phyloP scores from a whole-genome alignment of 169 alveolate species.

The Plasmodium blacklocki region DNA sequence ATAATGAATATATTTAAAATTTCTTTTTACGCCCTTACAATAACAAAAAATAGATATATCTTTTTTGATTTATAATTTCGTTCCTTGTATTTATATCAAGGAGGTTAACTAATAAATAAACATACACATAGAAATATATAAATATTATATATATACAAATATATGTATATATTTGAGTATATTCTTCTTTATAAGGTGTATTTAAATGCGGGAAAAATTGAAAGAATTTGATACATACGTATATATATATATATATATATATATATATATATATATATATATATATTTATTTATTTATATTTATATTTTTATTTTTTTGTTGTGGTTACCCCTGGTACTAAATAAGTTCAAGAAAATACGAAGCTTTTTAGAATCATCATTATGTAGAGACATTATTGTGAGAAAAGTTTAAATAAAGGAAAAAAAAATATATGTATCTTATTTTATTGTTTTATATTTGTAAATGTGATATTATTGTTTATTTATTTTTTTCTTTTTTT shows the following conservation, averaged over 20 bases:
- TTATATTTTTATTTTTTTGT: not conserved
- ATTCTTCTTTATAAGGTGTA: no score
- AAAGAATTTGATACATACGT: no score
- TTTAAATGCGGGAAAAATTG: no score
- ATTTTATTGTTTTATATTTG: no score
- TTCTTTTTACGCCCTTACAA: constrained; percentile 1
- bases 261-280: not conserved
- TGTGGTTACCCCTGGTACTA: constrained; percentile 21
- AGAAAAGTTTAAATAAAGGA: no score
- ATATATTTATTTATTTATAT: not conserved
- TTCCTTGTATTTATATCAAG: constrained; percentile 40
- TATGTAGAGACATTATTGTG: constrained; percentile 11
- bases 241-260: not conserved
- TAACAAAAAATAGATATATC: constrained; percentile 18
- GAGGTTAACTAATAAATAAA: constrained; percentile 29
- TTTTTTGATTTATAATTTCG: constrained; percentile 37
- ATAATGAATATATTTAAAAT: not conserved
- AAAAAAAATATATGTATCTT: no score
- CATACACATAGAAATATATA: not conserved
- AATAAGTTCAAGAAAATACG: constrained; percentile 34
- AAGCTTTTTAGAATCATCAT: constrained; percentile 12
- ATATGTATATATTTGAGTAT: not conserved
- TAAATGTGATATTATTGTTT: no score
- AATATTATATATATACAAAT: not conserved
- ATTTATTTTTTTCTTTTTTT: no score